Evolutionary conservation across 371 early-diverging fungal species (phyloP).

Genomic region (Apophysomyces ossiformis): DNA sequence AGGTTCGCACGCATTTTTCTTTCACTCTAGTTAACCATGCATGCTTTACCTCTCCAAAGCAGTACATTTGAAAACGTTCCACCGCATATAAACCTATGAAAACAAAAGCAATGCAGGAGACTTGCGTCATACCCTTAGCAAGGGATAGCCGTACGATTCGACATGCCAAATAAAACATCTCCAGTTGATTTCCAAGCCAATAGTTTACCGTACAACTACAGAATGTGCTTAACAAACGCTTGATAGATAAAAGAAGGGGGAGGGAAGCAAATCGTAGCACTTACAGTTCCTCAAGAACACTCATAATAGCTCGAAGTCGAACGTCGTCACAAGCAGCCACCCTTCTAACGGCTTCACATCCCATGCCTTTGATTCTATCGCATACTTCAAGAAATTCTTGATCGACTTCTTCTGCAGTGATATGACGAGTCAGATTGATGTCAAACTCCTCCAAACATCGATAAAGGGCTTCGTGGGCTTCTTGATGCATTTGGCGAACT

Average conservation of each 20-base stretch:
- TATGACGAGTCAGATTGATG: neutral
- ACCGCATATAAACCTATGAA: slow-evolving; percentile 39
- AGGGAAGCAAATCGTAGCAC: neutral
- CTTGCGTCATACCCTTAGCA: slow-evolving; percentile 27
- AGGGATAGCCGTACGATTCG: slow-evolving; percentile 39
- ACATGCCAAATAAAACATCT: slow-evolving; percentile 42
- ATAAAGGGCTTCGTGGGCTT: slow-evolving; percentile 27
- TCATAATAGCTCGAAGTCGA: slow-evolving; percentile 29
- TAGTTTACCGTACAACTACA: slow-evolving; percentile 37
- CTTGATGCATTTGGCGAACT: slow-evolving; percentile 38
- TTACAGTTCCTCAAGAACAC: slow-evolving; percentile 46
- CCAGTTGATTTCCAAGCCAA: slow-evolving; percentile 41
- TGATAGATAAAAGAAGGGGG: too few species aligned
- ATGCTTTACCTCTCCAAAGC: slow-evolving; percentile 34
- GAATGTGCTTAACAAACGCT: too few species aligned
- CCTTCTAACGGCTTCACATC: slow-evolving; percentile 21
- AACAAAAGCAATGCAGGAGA: slow-evolving; percentile 32
- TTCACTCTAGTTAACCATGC: neutral
- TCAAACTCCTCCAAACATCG: slow-evolving; percentile 41
- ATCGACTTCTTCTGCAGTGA: slow-evolving; percentile 26
- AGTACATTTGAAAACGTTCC: slow-evolving; percentile 24
- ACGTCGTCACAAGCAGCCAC: slow-evolving; percentile 30
- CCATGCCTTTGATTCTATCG: slow-evolving; percentile 20
- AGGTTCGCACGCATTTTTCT: too few species aligned
- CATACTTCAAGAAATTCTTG: slow-evolving; percentile 18